phyloP scores from a whole-genome alignment of 345 rosid genomes.

The Balakata baccata region DNA sequence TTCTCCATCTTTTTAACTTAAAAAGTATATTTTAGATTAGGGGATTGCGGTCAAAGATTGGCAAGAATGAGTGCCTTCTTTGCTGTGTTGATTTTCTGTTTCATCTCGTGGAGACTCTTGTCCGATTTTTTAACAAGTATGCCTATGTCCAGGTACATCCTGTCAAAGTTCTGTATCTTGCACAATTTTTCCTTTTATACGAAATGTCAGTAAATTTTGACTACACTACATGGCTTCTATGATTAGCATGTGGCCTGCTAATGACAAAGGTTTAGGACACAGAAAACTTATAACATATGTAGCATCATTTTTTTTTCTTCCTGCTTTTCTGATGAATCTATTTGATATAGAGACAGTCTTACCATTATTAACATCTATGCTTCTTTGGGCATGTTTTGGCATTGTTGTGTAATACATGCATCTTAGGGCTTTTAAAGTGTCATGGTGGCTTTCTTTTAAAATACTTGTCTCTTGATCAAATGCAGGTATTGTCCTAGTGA shows the following conservation, averaged over 20 bases:
- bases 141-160: conserved; percentile 85
- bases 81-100: conserved; percentile 92
- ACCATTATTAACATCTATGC: background rate
- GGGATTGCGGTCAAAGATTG: conserved; percentile 91
- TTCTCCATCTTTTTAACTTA: conserved; percentile 14
- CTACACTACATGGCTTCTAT: background rate
- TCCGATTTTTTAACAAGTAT: conserved; percentile 92
- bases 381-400: background rate
- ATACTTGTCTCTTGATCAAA: background rate
- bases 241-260: background rate
- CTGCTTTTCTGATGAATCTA: background rate
- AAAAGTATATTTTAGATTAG: conserved; percentile 55
- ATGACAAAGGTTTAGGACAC: background rate
- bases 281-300: background rate
- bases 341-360: background rate
- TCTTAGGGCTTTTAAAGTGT: background rate
- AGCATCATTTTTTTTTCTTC: background rate
- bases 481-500: background rate
- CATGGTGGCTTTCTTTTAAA: background rate
- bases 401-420: background rate
- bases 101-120: conserved; percentile 95
- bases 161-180: background rate
- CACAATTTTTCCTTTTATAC: background rate
- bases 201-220: background rate
- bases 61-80: conserved; percentile 89